Percentiles rank a stretch among this genome's conserved stretches.
Evolutionary conservation across 352 stramenopile species (phyloP).

Genomic region (Elongisporangium anandrum): DNA sequence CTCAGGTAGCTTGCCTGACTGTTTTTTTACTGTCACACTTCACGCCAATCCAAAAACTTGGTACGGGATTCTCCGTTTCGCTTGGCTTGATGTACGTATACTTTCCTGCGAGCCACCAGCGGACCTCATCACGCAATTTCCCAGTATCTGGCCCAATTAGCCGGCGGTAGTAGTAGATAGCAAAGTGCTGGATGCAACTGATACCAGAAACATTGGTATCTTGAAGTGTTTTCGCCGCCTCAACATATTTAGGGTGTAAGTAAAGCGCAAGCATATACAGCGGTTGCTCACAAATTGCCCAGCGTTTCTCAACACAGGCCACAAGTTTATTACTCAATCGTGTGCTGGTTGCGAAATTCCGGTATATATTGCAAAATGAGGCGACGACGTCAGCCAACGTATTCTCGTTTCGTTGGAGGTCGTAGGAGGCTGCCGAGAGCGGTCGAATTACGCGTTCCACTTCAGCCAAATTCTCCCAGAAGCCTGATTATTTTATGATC

Average conservation of each 20-base stretch:
- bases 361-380: conserved; percentile 4
- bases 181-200: too few relatives aligned
- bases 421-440: conserved; percentile 4
- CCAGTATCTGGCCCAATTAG: too few relatives aligned
- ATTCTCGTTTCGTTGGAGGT: conserved; percentile 5
- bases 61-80: too few relatives aligned
- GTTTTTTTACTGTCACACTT: too few relatives aligned
- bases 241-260: conserved; percentile 2
- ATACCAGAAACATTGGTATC: too few relatives aligned
- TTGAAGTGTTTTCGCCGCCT: conserved; percentile 1
- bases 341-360: conserved; percentile 2
- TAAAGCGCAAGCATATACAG: conserved; percentile 8
- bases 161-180: too few relatives aligned
- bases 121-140: too few relatives aligned
- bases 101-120: too few relatives aligned
- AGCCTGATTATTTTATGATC: conserved; percentile 1
- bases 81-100: too few relatives aligned
- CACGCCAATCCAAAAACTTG: too few relatives aligned
- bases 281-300: conserved; percentile 7
- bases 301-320: conserved; percentile 5
- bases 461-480: conserved; percentile 7
- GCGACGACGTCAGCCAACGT: conserved; percentile 4
- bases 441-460: conserved; percentile 6
- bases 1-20: too few relatives aligned
- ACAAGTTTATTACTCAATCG: conserved; percentile 1